Evolutionary conservation across 1,139 yeast genomes (phyloP).

Genomic region (Ogataea hybrid): DNA sequence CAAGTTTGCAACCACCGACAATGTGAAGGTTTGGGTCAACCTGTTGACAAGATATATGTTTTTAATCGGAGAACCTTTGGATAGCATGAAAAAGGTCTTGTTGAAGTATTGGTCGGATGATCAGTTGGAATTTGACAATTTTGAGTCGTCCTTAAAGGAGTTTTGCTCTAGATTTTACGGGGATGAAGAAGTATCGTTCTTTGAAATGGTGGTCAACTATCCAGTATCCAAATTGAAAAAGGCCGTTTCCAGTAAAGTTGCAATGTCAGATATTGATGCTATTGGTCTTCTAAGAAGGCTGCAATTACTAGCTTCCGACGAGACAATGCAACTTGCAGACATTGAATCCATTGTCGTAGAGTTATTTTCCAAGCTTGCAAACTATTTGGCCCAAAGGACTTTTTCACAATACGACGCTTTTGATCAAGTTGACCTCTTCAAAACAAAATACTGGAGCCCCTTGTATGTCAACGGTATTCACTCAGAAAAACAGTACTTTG

Average conservation of each 20-base stretch:
- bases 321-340: constrained; percentile 16
- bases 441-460: constrained; percentile 32
- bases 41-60: constrained; percentile 43
- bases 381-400: constrained; percentile 36
- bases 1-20: constrained; percentile 44
- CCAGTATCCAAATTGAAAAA: constrained; percentile 28
- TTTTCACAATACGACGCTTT: constrained; percentile 5
- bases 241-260: constrained; percentile 33
- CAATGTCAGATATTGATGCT: constrained; percentile 47
- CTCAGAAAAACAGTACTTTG: constrained; percentile 24
- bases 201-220: constrained; percentile 30
- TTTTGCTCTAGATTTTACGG: constrained; percentile 5
- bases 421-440: constrained; percentile 21
- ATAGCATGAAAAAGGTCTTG: constrained; percentile 34
- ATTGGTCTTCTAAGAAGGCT: constrained; percentile 44
- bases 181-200: constrained; percentile 18
- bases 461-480: constrained; percentile 15
- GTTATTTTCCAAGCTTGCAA: constrained; percentile 40
- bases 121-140: constrained; percentile 8
- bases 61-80: constrained; percentile 53
- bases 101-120: constrained; percentile 25
- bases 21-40: constrained; percentile 48
- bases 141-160: constrained; percentile 6
- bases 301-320: constrained; percentile 31
- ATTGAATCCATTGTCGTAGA: constrained; percentile 28